Evolutionary conservation across 208 protist genomes (phyloP).

Genomic region (Leishmania tarentolae): DNA sequence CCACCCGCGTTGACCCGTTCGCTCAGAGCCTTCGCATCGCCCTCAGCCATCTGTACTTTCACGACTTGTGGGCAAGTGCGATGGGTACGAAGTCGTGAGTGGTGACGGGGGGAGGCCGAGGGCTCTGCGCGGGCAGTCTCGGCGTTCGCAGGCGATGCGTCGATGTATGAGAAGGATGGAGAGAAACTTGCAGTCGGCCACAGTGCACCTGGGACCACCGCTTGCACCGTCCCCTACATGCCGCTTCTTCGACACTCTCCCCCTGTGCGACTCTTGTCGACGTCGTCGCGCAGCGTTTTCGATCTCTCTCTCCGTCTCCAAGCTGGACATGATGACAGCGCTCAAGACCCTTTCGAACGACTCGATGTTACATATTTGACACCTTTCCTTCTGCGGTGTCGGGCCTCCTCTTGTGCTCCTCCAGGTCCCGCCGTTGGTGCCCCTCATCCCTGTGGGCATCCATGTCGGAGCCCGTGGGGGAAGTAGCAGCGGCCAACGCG

Average conservation of each 20-base stretch:
- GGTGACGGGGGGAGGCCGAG: background rate
- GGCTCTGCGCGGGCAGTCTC: background rate
- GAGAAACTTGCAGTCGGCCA: background rate
- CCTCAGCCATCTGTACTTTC: slow-evolving; percentile 23
- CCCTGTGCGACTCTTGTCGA: background rate
- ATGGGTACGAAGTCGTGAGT: background rate
- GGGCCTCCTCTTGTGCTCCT: background rate
- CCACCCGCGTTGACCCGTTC: background rate
- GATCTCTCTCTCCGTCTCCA: too few relatives aligned
- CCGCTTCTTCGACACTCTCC: background rate
- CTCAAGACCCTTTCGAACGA: background rate
- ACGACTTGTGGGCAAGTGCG: slow-evolving; percentile 11
- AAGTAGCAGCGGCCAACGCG: background rate
- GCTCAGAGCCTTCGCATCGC: slow-evolving; percentile 19
- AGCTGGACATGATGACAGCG: background rate
- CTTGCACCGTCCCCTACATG: background rate
- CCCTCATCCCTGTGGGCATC: background rate
- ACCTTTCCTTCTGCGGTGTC: background rate
- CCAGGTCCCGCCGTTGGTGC: background rate
- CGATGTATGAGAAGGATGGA: background rate
- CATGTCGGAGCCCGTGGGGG: background rate
- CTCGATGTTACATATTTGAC: background rate
- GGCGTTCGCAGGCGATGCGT: background rate
- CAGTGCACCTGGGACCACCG: background rate
- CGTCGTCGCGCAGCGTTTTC: background rate